phyloP scores from a whole-genome alignment of 352 stramenopile species.

The Globisporangium parvum region DNA sequence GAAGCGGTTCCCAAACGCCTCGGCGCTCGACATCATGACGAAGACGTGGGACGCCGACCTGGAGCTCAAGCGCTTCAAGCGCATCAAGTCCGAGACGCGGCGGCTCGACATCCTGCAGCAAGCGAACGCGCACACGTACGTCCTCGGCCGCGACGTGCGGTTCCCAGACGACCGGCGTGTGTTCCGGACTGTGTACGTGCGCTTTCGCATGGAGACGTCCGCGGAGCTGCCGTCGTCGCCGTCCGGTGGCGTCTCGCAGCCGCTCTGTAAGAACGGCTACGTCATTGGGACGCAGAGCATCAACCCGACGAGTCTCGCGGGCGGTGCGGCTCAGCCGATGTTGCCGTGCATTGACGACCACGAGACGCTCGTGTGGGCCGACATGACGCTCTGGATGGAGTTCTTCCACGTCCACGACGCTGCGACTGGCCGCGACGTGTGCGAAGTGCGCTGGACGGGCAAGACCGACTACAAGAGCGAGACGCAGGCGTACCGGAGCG shows the following conservation, averaged over 20 bases:
- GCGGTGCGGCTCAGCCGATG: not conserved
- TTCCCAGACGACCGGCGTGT: conserved; percentile 28
- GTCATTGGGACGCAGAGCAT: conserved; percentile 42
- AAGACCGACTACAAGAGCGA: conserved; percentile 44
- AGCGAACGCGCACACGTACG: conserved; percentile 28
- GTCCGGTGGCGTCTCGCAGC: conserved; percentile 10
- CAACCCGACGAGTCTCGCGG: conserved; percentile 8
- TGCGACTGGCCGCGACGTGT: conserved; percentile 23
- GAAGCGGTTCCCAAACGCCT: conserved; percentile 33
- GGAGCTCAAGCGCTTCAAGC: conserved; percentile 25
- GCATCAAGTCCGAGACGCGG: conserved; percentile 43
- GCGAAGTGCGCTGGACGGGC: conserved; percentile 40
- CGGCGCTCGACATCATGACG: conserved; percentile 22
- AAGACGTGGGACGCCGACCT: conserved; percentile 39
- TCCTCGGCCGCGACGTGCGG: conserved; percentile 38
- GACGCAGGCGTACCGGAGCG: conserved; percentile 39
- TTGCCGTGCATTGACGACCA: conserved; percentile 8
- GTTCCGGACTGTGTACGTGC: conserved; percentile 42
- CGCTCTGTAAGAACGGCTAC: conserved; percentile 30
- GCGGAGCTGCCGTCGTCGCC: conserved; percentile 15
- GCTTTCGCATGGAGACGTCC: conserved; percentile 33
- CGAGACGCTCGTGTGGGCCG: conserved; percentile 29
- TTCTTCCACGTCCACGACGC: conserved; percentile 31
- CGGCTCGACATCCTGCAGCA: conserved; percentile 44
- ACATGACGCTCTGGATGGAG: conserved; percentile 39